phyloP scores from a whole-genome alignment of 108 stramenopile genomes.

The Hondaea fermentalgiana region DNA sequence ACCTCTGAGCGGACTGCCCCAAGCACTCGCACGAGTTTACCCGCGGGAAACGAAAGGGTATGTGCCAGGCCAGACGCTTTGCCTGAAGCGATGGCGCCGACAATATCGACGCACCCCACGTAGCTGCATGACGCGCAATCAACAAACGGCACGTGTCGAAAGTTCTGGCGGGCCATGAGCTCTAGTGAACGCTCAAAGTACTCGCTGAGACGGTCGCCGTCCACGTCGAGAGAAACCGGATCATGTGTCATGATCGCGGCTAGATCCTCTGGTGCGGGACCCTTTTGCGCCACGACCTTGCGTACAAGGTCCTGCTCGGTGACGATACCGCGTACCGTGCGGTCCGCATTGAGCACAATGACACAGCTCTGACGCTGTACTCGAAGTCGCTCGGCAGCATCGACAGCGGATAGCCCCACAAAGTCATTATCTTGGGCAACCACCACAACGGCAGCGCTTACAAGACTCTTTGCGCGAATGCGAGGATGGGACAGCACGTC shows the following conservation, averaged over 20 bases:
- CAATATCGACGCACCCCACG: neutral
- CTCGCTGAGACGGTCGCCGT: neutral
- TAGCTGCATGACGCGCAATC: neutral
- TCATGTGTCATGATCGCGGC: neutral
- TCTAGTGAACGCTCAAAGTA: neutral
- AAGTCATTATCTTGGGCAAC: neutral
- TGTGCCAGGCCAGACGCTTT: neutral
- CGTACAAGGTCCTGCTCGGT: conserved; percentile 5
- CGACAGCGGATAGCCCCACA: neutral
- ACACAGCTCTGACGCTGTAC: neutral
- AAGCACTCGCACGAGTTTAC: neutral
- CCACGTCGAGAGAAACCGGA: neutral
- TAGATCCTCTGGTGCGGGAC: neutral
- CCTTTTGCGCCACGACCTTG: neutral
- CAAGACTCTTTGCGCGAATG: neutral
- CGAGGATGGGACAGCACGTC: too few species aligned
- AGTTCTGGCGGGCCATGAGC: neutral
- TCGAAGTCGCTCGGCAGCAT: neutral
- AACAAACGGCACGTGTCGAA: neutral
- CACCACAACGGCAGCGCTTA: neutral
- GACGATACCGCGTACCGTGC: neutral
- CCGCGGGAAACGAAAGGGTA: neutral
- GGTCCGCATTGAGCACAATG: neutral
- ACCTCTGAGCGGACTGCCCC: neutral
- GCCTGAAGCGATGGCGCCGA: neutral